Base-by-base conservation (phyloP, 2,329 filamentous ascomycete species). In the Aureobasidium subglaciale region DNA sequence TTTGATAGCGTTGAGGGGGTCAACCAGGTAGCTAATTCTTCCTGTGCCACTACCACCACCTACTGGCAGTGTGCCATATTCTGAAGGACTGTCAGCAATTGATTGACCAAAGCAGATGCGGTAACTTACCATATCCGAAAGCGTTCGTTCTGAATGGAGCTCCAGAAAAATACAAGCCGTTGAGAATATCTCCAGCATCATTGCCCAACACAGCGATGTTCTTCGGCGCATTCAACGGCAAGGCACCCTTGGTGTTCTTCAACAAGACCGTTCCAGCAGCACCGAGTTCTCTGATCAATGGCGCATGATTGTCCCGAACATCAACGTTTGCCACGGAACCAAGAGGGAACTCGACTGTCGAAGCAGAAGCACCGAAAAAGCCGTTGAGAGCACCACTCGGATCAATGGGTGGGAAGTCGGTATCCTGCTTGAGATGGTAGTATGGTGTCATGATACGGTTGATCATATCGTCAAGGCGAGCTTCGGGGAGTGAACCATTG, bases 201-300 rank as follows among this genome's bases (percentile, higher is more conserved):
- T 76, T 75, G 1, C 78, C 78, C 56, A 79, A 77, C 1, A 81
- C 67, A 2, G 70, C 72, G 43, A 80, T 73, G 29, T 71, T 73
- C 43, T 67, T 70, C 6, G 78, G 77, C 54, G 73, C 75, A 53
- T 75, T 75, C 7, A 87, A 66, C 0, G 80, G 80, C 1, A 83
- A 70, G 2, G 75, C 65, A 8, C 70, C 68, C 55, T 75, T 72
- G 1, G 62, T 64, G 55, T 83, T 83, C 66, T 80, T 80, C 15
- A 80, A 61, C 7, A 74, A 62, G 5, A 74, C 71, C 29, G 67
- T 68, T 2, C 70, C 71, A 35, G 70, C 71, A 16, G 71, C 70
- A 27, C 71, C 72, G 11, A 73, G 61, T 35, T 71, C 64, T 9
- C 73, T 67, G 35, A 75, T 73, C 13, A 70, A 59, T 4, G 62